phyloP scores from a whole-genome alignment of 1,139 yeast genomes.

The Lodderomyces metapsilosis region DNA sequence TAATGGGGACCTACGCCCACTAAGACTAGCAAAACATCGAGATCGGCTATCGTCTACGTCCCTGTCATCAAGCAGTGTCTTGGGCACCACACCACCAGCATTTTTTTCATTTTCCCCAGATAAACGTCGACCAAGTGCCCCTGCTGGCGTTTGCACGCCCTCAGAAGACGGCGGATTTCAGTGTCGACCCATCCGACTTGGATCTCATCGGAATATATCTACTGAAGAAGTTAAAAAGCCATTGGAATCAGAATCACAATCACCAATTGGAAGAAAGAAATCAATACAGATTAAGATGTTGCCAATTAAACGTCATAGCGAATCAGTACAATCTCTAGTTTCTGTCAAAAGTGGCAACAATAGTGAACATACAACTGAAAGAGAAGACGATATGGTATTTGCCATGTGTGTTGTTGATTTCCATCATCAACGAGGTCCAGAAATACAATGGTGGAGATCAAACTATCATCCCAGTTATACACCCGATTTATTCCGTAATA shows the following conservation, averaged over 20 bases:
- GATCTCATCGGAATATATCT: constrained; percentile 16
- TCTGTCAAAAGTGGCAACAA: constrained; percentile 2
- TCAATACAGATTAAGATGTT: constrained; percentile 39
- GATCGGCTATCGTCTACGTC: constrained; percentile 15
- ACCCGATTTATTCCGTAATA: constrained; percentile 71
- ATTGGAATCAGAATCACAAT: constrained; percentile 6
- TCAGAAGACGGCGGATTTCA: constrained; percentile 30
- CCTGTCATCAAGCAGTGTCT: constrained; percentile 10
- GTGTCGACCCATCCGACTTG: constrained; percentile 33
- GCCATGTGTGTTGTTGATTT: constrained; percentile 91
- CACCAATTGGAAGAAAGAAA: constrained; percentile 8
- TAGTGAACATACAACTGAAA: constrained; percentile 5
- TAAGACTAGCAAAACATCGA: constrained; percentile 32
- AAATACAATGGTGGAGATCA: constrained; percentile 88
- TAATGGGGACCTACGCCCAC: constrained; percentile 25
- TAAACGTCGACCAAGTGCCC: constrained; percentile 7
- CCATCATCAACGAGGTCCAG: constrained; percentile 94
- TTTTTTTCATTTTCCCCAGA: constrained; percentile 5
- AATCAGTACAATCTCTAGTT: constrained; percentile 10
- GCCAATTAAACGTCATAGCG: constrained; percentile 25
- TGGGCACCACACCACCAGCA: constrained; percentile 9
- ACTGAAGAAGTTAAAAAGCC: constrained; percentile 7
- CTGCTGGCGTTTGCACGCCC: not conserved
- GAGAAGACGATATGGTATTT: constrained; percentile 50
- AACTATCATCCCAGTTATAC: constrained; percentile 44